Conservation (phyloP, 805 yeast species). For the Lachancea nothofagi region DNA sequence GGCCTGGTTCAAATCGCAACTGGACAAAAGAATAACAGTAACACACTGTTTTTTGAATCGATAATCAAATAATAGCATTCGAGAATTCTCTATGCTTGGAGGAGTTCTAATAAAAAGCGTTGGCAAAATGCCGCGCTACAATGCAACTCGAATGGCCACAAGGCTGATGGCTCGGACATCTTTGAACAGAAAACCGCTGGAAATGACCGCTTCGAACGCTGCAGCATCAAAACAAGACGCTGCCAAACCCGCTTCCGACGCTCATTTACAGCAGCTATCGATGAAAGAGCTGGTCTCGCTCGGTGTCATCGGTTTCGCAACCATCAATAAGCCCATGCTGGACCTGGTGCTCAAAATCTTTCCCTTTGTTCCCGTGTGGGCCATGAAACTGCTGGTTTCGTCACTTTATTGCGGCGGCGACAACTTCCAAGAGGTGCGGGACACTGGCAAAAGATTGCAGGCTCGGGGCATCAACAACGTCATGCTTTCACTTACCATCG, state of each 20-base stretch:
- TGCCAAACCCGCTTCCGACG: constrained; percentile 13
- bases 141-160: neutral
- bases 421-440: constrained; percentile 57
- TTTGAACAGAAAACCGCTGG: constrained; percentile 13
- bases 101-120: neutral
- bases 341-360: constrained; percentile 57
- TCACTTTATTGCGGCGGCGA: constrained; percentile 91
- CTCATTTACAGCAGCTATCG: constrained; percentile 49
- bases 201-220: constrained; percentile 9
- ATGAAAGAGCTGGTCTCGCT: constrained; percentile 55
- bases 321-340: constrained; percentile 57
- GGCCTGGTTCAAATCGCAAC: no score
- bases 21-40: no score
- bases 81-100: neutral
- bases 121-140: neutral
- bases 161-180: neutral
- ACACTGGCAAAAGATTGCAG: constrained; percentile 62
- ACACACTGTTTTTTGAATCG: no score
- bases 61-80: no score
- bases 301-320: constrained; percentile 63
- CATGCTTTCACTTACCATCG: constrained; percentile 93
- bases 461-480: constrained; percentile 80
- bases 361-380: constrained; percentile 67
- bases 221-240: neutral
- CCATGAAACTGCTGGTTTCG: constrained; percentile 69